Conservation (phyloP, 2,329 filamentous ascomycete species). For the Botrytis pseudocinerea region DNA sequence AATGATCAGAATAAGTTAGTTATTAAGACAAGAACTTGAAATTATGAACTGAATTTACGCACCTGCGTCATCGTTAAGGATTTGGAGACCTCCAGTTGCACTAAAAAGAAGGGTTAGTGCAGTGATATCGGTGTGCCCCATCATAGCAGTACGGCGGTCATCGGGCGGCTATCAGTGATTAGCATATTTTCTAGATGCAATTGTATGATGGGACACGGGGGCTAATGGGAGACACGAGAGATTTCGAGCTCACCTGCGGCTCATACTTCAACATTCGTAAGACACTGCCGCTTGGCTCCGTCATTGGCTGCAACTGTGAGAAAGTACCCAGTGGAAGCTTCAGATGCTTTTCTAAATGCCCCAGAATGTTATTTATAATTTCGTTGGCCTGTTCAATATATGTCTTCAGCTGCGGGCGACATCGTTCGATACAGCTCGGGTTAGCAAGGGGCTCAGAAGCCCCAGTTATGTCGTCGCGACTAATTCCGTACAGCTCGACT, state of each 20-base stretch:
- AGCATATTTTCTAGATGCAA: not conserved
- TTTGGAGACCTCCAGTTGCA: conserved; percentile 42
- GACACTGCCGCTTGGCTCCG: conserved; percentile 5
- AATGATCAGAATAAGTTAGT: not conserved
- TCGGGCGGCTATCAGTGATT: not conserved
- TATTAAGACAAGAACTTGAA: not conserved
- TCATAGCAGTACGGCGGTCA: conserved; percentile 19
- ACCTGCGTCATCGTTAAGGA: conserved; percentile 39
- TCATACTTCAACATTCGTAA: conserved; percentile 11
- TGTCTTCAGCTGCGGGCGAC: not conserved
- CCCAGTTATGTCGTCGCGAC: conserved; percentile 16
- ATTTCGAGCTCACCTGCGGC: not conserved
- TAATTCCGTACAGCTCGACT: conserved; percentile 10
- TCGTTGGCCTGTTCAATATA: conserved; percentile 5
- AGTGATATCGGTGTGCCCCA: conserved; percentile 18
- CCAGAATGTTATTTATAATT: not conserved
- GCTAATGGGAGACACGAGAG: not conserved
- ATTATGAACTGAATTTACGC: conserved; percentile 33
- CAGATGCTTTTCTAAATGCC: conserved; percentile 14
- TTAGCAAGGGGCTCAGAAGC: conserved; percentile 17
- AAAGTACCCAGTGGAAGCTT: not conserved
- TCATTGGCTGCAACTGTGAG: not conserved
- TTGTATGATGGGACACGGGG: not conserved
- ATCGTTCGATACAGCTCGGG: conserved; percentile 2
- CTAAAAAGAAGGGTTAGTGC: conserved; percentile 26